Percentiles rank a stretch among this genome's conserved stretches.
Evolutionary conservation across 495 filamentous ascomycete genomes (phyloP).

Genomic region (Hypoxylon trugodes): DNA sequence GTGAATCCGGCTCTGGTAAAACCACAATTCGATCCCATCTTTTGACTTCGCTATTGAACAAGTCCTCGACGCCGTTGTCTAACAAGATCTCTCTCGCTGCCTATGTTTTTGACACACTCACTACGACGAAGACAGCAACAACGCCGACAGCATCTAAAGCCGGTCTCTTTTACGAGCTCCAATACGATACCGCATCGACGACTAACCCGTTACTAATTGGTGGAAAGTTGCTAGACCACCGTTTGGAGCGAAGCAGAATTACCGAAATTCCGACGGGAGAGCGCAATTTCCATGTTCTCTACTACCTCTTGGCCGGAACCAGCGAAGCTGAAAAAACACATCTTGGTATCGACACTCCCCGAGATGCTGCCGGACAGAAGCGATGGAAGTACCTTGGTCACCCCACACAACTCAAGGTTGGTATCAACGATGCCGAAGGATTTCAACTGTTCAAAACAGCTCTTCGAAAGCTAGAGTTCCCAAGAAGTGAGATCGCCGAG

Average conservation of each 20-base stretch:
- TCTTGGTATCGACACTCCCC: conserved; percentile 76
- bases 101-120: conserved; percentile 94
- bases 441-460: conserved; percentile 99
- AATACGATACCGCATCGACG: conserved; percentile 89
- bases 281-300: conserved; percentile 93
- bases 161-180: conserved; percentile 92
- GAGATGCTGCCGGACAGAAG: conserved; percentile 66
- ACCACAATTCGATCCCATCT: conserved; percentile 91
- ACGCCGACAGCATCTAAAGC: conserved; percentile 95
- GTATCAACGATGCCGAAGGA: conserved; percentile 92
- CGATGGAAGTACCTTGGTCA: conserved; percentile 96
- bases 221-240: conserved; percentile 92
- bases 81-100: conserved; percentile 91
- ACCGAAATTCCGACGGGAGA: conserved; percentile 92
- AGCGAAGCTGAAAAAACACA: conserved; percentile 89
- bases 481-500: conserved; percentile 90
- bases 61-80: conserved; percentile 89
- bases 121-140: conserved; percentile 96
- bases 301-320: conserved; percentile 93
- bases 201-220: conserved; percentile 85
- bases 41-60: conserved; percentile 81
- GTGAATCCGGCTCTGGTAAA: conserved; percentile 95
- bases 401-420: conserved; percentile 94
- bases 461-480: conserved; percentile 91
- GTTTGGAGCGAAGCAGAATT: conserved; percentile 89